Evolutionary conservation across 768 basidiomycete genomes (phyloP), one percentile per base, ranked within the genome.

Genomic region (Infundibulicybe gibba): DNA sequence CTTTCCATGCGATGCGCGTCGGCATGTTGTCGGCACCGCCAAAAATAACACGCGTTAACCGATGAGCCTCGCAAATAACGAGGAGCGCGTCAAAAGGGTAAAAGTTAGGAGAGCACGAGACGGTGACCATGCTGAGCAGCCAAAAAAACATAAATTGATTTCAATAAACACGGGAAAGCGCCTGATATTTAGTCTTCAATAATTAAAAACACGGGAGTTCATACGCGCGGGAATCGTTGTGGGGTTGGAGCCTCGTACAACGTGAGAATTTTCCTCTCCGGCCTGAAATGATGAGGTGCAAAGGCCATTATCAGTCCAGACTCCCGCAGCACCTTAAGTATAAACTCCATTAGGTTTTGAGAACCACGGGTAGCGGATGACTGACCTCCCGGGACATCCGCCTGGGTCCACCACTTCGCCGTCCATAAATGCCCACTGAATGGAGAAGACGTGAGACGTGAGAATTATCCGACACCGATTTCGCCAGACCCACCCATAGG

Each of bases 321-420:
- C 77, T 46, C 72, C 75, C 15, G 72, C 68, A 32, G 69, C 19
- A 37, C 75, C 80, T 81, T 41, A n/a, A 19, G 31, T 46, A 16
- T 33, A 10, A 20, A 32, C 12, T 44, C 40, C 20, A 42, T 34
- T 43, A 14, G 47, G 40, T 32, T 34, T 12, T 21, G n/a, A 32
- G 35, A 19, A 13, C n/a, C 13, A 19, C 35, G 33, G 37, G 48
- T 40, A 41, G 31, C 20, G 31, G 61, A 8, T 43, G n/a, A 53
- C 65, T 50, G 48, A 70, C 72, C 72, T 62, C 73, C 72, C n/a
- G 82, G 83, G 35, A 58, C 68, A 55, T 81, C 75, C 37, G 68
- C 71, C 58, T 85, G 63, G 14, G 80, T 76, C 81, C 84, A 83
- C 76, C 78, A 84, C 45, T 78, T 71, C 2, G 82, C 80, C 16